A percentile compares a stretch with the other conserved stretches of the same genome.
These are phyloP conservation scores for Penicillium mononematosum DNA, from an alignment of 495 filamentous ascomycete genomes.

Conservation along the genomic window DNA sequence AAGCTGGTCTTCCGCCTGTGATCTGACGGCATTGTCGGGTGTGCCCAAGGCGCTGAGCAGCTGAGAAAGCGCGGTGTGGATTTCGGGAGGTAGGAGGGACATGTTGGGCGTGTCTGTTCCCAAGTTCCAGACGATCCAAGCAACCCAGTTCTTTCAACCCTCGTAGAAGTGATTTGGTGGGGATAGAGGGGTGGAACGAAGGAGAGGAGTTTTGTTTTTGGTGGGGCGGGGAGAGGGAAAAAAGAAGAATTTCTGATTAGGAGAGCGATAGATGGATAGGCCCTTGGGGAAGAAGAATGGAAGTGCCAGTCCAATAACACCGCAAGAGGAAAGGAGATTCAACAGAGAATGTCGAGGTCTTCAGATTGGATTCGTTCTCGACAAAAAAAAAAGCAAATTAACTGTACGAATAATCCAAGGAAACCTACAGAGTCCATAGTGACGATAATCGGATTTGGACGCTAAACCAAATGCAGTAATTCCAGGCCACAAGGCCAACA, in stretches of 20 bases:
- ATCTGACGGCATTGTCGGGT: slow-evolving; percentile 81
- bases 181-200: slow-evolving; percentile 29
- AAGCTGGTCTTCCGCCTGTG: slow-evolving; percentile 83
- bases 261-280: slow-evolving; percentile 28
- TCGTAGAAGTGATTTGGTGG: slow-evolving; percentile 30
- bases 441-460: background rate
- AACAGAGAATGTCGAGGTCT: background rate
- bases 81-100: slow-evolving; percentile 80
- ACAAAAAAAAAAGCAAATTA: background rate
- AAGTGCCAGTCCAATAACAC: background rate
- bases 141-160: slow-evolving; percentile 26
- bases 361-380: background rate
- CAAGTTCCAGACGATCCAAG: slow-evolving; percentile 32
- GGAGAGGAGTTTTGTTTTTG: slow-evolving; percentile 36
- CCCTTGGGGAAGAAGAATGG: slow-evolving; percentile 3
- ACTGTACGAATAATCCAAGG: background rate
- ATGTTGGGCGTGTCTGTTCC: slow-evolving; percentile 53
- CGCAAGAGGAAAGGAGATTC: background rate
- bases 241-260: slow-evolving; percentile 34
- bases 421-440: slow-evolving; percentile 4
- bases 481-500: slow-evolving; percentile 5
- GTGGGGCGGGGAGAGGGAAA: slow-evolving; percentile 34
- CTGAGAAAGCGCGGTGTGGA: slow-evolving; percentile 77
- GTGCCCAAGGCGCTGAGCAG: slow-evolving; percentile 84
- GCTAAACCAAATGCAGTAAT: background rate